phyloP scores from a whole-genome alignment of 2,329 filamentous ascomycete species.

The Epichloe bromicola region DNA sequence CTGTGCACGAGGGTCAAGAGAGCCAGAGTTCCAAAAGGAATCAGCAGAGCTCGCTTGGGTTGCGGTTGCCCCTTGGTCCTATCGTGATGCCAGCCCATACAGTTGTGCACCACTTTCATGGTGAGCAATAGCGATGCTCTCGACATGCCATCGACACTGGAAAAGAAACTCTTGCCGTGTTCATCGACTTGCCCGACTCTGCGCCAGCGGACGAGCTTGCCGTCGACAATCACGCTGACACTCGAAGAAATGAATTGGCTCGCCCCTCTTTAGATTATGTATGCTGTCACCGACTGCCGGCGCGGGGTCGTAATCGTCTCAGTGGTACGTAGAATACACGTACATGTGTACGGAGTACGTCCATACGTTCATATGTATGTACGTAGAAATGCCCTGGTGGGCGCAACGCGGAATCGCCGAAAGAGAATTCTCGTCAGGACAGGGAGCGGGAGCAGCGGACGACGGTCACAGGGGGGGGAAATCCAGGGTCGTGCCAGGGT shows the following conservation, averaged over 20 bases:
- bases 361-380: too few relatives aligned
- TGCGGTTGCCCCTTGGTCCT: neutral
- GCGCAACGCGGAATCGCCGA: neutral
- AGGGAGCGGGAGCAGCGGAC: neutral
- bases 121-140: neutral
- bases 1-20: neutral
- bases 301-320: neutral
- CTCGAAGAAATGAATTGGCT: neutral
- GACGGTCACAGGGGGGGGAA: neutral
- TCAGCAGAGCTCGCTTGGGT: neutral
- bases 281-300: too few relatives aligned
- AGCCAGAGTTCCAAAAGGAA: neutral
- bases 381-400: neutral
- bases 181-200: neutral
- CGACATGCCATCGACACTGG: neutral
- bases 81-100: neutral
- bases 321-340: neutral
- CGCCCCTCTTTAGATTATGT: neutral
- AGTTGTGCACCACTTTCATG: neutral
- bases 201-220: too few relatives aligned
- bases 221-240: neutral
- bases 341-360: too few relatives aligned
- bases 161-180: neutral
- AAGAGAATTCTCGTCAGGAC: neutral
- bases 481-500: conserved; percentile 18